Conservation (phyloP, 1,139 yeast genomes). For the Hansenula lynferdii region DNA sequence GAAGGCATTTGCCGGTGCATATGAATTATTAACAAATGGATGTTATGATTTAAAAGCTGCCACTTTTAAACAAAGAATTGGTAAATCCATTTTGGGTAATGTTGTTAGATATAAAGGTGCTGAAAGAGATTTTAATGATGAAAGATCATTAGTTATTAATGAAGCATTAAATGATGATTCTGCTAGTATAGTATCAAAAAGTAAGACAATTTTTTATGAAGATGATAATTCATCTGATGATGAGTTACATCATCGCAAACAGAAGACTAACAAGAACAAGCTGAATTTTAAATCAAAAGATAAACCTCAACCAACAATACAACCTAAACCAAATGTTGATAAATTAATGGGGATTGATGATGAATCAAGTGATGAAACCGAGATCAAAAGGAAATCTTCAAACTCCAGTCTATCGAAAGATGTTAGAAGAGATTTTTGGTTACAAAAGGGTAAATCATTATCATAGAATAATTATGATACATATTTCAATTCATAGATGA, state of each 20-base stretch:
- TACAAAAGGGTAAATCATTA: conserved; percentile 32
- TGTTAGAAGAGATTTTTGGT: conserved; percentile 40
- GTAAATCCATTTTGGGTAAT: conserved; percentile 75
- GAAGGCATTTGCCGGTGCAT: conserved; percentile 90
- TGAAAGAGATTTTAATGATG: conserved; percentile 76
- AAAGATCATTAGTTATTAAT: conserved; percentile 58
- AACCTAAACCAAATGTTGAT: conserved; percentile 22
- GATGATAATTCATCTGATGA: conserved; percentile 8
- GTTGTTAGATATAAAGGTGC: conserved; percentile 74
- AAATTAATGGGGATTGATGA: conserved; percentile 29
- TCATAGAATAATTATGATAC: conserved; percentile 5
- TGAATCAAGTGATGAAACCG: conserved; percentile 16
- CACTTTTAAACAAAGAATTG: conserved; percentile 62
- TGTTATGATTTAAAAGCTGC: conserved; percentile 57
- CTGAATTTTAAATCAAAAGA: background rate
- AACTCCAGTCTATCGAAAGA: conserved; percentile 26
- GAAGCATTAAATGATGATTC: conserved; percentile 41
- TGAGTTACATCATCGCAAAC: background rate
- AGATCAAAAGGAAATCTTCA: conserved; percentile 7
- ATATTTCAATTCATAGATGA: background rate
- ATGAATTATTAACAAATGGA: conserved; percentile 67
- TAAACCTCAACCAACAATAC: conserved; percentile 2
- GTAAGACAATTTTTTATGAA: conserved; percentile 6
- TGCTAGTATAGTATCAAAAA: conserved; percentile 6
- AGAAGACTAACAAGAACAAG: background rate